A percentile compares a stretch with the other conserved stretches of the same genome.
phyloP scores from a whole-genome alignment of 2,329 filamentous ascomycete species.

The Thelonectria blattea region DNA sequence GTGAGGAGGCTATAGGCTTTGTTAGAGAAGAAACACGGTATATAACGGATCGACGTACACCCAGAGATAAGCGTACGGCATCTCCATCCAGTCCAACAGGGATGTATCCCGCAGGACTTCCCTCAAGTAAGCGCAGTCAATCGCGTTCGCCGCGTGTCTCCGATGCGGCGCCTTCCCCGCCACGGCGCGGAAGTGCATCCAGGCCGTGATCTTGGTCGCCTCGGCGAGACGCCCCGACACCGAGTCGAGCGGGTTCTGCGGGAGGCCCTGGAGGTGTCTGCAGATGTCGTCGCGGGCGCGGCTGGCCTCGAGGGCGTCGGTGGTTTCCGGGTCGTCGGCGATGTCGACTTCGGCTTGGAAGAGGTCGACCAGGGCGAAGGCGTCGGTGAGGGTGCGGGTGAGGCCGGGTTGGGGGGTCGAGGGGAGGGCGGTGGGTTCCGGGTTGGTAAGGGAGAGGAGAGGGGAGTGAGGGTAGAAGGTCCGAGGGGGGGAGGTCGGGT shows the following conservation, averaged over 20 bases:
- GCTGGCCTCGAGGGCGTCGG: background rate
- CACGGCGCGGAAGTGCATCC: constrained; percentile 11
- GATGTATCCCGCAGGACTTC: constrained; percentile 1
- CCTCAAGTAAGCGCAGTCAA: constrained; percentile 6
- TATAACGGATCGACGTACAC: background rate
- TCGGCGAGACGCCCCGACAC: constrained; percentile 4
- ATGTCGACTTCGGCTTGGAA: constrained; percentile 10
- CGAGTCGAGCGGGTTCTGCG: background rate
- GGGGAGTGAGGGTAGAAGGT: constrained; percentile 4
- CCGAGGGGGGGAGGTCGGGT: background rate
- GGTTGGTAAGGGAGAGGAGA: background rate
- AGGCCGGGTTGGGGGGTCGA: background rate
- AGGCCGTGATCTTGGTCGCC: constrained; percentile 5
- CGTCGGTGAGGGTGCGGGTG: constrained; percentile 1
- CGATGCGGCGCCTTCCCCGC: constrained; percentile 1
- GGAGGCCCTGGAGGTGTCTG: background rate
- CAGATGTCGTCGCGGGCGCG: constrained; percentile 1
- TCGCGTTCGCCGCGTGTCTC: background rate
- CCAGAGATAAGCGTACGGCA: constrained; percentile 11
- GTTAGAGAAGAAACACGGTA: background rate
- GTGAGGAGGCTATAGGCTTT: background rate
- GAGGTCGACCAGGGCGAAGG: constrained; percentile 5
- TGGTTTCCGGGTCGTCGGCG: background rate
- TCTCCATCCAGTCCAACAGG: constrained; percentile 2
- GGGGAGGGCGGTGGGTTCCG: background rate